Base-by-base conservation (phyloP, 179 eudicot genomes). In the Kewa caespitosa region DNA sequence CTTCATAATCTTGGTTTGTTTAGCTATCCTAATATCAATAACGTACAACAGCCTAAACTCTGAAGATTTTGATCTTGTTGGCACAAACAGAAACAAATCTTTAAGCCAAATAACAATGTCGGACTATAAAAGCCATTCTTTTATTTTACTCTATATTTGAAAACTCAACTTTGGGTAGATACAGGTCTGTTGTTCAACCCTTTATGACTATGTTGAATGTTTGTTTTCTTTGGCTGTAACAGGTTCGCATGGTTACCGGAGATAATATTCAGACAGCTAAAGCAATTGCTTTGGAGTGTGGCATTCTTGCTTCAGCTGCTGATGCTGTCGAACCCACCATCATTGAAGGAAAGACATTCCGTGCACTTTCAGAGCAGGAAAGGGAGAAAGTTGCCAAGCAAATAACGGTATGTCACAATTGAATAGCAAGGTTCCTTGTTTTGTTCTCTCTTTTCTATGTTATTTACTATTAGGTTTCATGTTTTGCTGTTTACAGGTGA, bases 201-300 rank as follows among this genome's bases (percentile, higher is more conserved):
- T 28, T 39, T 28, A 76, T 52, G 30, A n/a, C 20, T 41, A 2
- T 33, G 31, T 66, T 60, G 34, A 10, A 23, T 25, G 34, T 27
- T 15, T 43, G 46, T 61, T 62, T 43, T 11, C 17, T 62, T 36
- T 62, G 64, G 64, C 62, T 37, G 48, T 27, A 62, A 61, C 82
- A 94, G 98, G 98, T 94, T 15, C 94, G 97, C 38, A 94, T 94
- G 97, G 98, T 92, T 30, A 94, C 98, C 64, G 98, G 98, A 60
- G 98, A 94, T 72, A 93, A 91, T 78, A 75, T 94, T 80, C 95
- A 94, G 85, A 94, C 98, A 74, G 97, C 97, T 30, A 92, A 81
- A 89, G 98, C 98, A 68, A 94, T 94, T 72, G 92, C 98, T 28
- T 6, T 81, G 78, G 97, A 94, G 78, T 92, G 98, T 73, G 97